phyloP scores from a whole-genome alignment of 2,329 filamentous ascomycete genomes.

The Colletotrichum karsti region DNA sequence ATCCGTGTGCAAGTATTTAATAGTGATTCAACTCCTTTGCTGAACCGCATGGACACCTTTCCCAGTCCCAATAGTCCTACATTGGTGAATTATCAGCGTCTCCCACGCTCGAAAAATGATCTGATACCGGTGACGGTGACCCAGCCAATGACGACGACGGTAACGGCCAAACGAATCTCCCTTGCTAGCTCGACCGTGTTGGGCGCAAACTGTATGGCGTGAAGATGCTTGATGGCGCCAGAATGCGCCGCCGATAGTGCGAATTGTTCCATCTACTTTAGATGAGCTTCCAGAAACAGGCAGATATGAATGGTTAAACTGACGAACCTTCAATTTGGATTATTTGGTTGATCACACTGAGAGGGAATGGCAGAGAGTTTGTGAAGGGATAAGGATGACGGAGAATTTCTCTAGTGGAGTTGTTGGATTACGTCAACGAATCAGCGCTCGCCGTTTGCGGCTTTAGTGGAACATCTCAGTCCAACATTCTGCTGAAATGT shows the following conservation, averaged over 20 bases:
- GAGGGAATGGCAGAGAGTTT: not conserved
- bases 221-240: slow-evolving; percentile 26
- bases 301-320: not conserved
- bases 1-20: no score
- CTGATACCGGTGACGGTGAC: slow-evolving; percentile 20
- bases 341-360: not conserved
- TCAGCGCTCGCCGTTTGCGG: not conserved
- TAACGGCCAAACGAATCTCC: slow-evolving; percentile 17
- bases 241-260: slow-evolving; percentile 14
- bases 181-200: slow-evolving; percentile 1
- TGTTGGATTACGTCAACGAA: slow-evolving; percentile 23
- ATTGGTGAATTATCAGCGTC: no score
- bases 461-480: not conserved
- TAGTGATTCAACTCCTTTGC: no score
- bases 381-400: not conserved
- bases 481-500: no score
- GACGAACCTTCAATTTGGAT: not conserved
- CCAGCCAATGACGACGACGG: slow-evolving; percentile 22
- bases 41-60: no score
- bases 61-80: no score
- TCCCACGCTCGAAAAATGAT: not conserved
- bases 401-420: slow-evolving; percentile 4
- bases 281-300: no score
- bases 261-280: slow-evolving; percentile 19
- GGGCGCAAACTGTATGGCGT: slow-evolving; percentile 16